Evolutionary conservation across 345 rosid genomes (phyloP), one percentile per base, ranked within the genome.

Genomic region (Eucalyptus dawsonii): DNA sequence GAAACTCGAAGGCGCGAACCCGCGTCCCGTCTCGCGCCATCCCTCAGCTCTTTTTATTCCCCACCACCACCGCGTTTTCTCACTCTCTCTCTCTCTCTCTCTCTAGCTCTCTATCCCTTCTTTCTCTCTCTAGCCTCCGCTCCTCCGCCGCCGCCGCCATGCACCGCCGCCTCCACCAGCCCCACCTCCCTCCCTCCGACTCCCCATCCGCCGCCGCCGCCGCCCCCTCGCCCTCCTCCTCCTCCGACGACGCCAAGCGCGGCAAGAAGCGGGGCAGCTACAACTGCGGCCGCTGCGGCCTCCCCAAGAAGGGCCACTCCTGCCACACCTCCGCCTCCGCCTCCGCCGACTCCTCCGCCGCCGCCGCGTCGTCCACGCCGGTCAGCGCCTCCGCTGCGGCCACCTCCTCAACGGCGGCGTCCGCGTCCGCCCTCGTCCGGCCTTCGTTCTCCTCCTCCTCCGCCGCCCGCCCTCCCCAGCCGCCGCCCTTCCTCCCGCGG

Each of bases 221-320:
- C 93, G 88, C 95, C 67, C 31, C n/a, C 31, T 11, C 67, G 27
- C n/a, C 95, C 62, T 88, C 96, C 25, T 89, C 95, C 9, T 85
- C 96, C 72, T 92, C 95, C 91, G 95, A 91, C 50, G 94, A 92
- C 50, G 53, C 45, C 87, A 90, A 87, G 45, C 95, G 91, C 24
- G 65, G 80, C n/a, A 96, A 93, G 69, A 93, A 93, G 31, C 97
- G 99, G 4, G 99, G 99, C 51, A 97, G 95, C 88, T 98, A 98
- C 92, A 98, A 94, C 94, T 98, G 99, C 86, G 95, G 99, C 88
- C 94, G 99, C n/a, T 98, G 99, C 47, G 99, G 99, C 29, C 98
- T 93, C 50, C 99, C 99, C 80, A 98, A 98, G 92, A 98, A 95
- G 80, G 99, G 99, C 90, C 99, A 98, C 89, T 86, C 88, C 86